Evolutionary conservation across 2,329 filamentous ascomycete species (phyloP).

Genomic region (Neonectria punicea): DNA sequence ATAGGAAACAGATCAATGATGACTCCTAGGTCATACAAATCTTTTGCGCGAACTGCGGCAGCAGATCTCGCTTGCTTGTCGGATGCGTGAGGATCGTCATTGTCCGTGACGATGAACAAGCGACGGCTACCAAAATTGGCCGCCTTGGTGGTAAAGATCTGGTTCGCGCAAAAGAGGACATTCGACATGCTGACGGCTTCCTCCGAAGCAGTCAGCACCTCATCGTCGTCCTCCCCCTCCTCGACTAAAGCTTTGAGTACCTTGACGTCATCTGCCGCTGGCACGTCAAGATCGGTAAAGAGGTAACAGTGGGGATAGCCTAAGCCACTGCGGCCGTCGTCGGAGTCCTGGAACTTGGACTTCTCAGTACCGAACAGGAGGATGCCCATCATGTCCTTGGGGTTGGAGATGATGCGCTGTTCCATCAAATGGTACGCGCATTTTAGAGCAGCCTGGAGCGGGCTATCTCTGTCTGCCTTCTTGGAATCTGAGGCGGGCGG

Average conservation of each 20-base stretch:
- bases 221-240: conserved; percentile 76
- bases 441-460: conserved; percentile 86
- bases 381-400: conserved; percentile 97
- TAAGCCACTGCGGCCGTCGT: conserved; percentile 67
- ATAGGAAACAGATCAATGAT: conserved; percentile 95
- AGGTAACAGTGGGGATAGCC: conserved; percentile 94
- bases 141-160: conserved; percentile 94
- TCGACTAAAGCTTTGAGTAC: conserved; percentile 79
- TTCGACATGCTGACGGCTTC: conserved; percentile 85
- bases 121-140: conserved; percentile 93
- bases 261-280: conserved; percentile 88
- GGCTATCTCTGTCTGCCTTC: conserved; percentile 81
- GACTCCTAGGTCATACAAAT: conserved; percentile 93
- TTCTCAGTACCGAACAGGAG: conserved; percentile 90
- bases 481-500: conserved; percentile 74
- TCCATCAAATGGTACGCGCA: conserved; percentile 97
- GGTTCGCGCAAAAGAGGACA: conserved; percentile 92
- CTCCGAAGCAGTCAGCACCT: conserved; percentile 75
- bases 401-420: conserved; percentile 96
- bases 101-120: conserved; percentile 95
- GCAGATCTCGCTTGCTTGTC: conserved; percentile 79
- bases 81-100: conserved; percentile 82
- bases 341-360: conserved; percentile 79
- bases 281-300: conserved; percentile 87
- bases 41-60: conserved; percentile 88